Percentiles rank a stretch among this genome's conserved stretches.
phyloP scores from a whole-genome alignment of 2,329 filamentous ascomycete species.

The Sordariomycetes sp. region DNA sequence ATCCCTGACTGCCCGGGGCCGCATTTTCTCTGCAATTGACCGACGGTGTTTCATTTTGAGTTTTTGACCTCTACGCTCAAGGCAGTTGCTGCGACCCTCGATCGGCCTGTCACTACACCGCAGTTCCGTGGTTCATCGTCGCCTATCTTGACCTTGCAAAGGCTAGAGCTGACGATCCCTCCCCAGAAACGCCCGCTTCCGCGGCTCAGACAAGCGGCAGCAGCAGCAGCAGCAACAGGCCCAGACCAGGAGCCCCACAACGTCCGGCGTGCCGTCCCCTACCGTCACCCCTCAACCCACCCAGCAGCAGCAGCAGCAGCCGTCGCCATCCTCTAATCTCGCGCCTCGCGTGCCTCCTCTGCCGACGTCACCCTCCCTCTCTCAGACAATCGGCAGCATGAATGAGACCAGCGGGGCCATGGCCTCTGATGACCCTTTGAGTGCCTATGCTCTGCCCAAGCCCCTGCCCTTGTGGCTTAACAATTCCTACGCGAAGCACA shows the following conservation, averaged over 20 bases:
- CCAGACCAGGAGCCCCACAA: constrained; percentile 37
- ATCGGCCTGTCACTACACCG: not conserved
- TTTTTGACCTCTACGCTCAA: not conserved
- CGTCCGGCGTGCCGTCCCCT: constrained; percentile 32
- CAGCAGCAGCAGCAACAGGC: constrained; percentile 13
- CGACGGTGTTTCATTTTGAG: not conserved
- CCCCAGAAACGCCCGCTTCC: constrained; percentile 42
- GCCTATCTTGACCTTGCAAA: not conserved
- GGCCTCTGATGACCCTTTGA: constrained; percentile 39
- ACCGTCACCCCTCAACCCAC: constrained; percentile 28
- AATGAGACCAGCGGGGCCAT: constrained; percentile 42
- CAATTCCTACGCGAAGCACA: constrained; percentile 64
- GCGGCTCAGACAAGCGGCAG: constrained; percentile 38
- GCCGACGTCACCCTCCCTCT: constrained; percentile 49
- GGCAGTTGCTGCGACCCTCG: not conserved
- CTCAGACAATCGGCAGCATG: constrained; percentile 51
- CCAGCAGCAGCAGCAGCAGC: constrained; percentile 8
- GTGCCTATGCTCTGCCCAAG: constrained; percentile 50
- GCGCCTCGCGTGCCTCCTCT: constrained; percentile 44
- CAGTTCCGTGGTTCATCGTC: not conserved
- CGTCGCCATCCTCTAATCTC: constrained; percentile 33
- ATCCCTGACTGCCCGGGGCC: not conserved
- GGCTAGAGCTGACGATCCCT: not conserved
- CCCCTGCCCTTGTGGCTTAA: constrained; percentile 64
- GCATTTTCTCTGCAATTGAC: not conserved